Evolutionary conservation across 1,284 basidiomycete genomes (phyloP), one percentile per base, ranked within the genome.

Genomic region (Puccinia triticina): DNA sequence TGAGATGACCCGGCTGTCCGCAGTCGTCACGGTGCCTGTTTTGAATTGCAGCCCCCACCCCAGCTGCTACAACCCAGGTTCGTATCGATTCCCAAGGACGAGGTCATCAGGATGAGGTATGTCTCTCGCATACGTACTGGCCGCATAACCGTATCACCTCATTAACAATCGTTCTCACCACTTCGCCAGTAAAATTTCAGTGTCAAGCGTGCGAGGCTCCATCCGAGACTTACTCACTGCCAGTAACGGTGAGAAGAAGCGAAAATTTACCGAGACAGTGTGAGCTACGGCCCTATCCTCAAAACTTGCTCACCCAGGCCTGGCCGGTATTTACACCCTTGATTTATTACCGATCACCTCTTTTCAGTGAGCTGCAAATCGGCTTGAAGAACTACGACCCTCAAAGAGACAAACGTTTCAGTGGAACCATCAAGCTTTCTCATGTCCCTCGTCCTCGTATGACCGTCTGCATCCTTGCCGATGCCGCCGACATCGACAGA

Each of bases 391-490:
- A 96, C 91, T 97, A 97, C 90, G 95, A 97, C 89, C 94, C 94
- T 86, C 93, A 94, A 90, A 90, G 94, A 83, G 88, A 88, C 86
- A 88, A 88, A 87, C 88, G 87, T 85, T 86, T 87, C 86, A 67
- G 72, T 77, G 85, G 85, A 84, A 86, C 86, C 69, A 84, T 64
- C 85, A 95, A 94, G 90, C 92, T 99, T 82, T 96, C 96, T 86
- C 92, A 97, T 88, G 91, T 98, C 85, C 97, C 97, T 86, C 95
- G 96, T 86, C 96, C 96, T 83, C 93, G 96, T 90, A 98, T 99
- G 96, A 94, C 93, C 86, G 92, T 99, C 88, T 98, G 96, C 91
- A 98, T 99, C 91, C 93, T 99, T 86, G 96, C 96, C 84, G 96
- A 99, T 89, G 96, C 96, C 74, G 93, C 93, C 88, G 97, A 99